Conservation (phyloP, 75 land plant species). For the Gnetum montanum region DNA sequence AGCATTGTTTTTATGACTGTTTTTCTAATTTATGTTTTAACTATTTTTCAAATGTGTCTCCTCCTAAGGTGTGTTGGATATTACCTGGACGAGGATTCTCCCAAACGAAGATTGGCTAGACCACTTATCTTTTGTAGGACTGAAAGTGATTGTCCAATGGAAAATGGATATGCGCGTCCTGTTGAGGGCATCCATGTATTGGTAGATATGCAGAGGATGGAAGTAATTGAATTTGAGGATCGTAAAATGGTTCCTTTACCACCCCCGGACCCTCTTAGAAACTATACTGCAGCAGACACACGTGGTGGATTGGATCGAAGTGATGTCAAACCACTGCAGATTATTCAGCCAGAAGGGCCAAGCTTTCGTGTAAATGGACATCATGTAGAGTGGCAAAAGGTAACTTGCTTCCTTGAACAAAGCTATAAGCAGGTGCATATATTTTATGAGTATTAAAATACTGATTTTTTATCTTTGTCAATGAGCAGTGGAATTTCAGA, state of each 20-base stretch:
- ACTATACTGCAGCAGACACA: constrained; percentile 87
- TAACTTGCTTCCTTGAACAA: no score
- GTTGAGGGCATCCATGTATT: constrained; percentile 90
- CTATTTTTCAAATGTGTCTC: background rate
- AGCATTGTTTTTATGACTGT: background rate
- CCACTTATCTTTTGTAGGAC: constrained; percentile 95
- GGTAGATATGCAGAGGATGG: constrained; percentile 90
- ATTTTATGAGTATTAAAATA: constrained; percentile 1
- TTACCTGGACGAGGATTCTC: constrained; percentile 82
- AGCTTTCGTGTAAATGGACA: constrained; percentile 91
- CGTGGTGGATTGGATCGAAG: constrained; percentile 92
- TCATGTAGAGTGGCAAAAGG: constrained; percentile 97
- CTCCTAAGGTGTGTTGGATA: constrained; percentile 98
- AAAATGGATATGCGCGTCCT: constrained; percentile 98
- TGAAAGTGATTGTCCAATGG: constrained; percentile 97
- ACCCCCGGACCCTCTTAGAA: constrained; percentile 95
- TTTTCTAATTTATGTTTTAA: background rate
- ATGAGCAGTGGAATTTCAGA: constrained; percentile 91
- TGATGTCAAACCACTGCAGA: constrained; percentile 87
- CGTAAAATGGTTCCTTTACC: constrained; percentile 85
- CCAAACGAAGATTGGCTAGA: constrained; percentile 83
- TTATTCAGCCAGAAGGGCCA: constrained; percentile 93
- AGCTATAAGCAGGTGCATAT: no score
- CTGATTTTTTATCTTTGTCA: constrained; percentile 5
- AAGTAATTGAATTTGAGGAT: constrained; percentile 89